Evolutionary conservation across 208 protist species (phyloP).

Genomic region (Leishmania turanica): DNA sequence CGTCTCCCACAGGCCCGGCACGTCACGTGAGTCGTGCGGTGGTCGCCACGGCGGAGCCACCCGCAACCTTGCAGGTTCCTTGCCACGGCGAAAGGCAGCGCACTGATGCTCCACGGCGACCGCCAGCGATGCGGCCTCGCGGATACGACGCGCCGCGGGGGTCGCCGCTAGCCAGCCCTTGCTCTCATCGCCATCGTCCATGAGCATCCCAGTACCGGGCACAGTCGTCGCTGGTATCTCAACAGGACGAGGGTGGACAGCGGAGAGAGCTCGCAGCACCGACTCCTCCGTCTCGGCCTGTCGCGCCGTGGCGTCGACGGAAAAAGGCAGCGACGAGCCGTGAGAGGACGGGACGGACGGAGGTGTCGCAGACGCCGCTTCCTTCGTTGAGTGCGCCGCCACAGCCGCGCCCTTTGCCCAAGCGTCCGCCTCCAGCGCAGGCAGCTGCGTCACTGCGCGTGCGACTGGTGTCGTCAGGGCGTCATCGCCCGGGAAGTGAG

Average conservation of each 20-base stretch:
- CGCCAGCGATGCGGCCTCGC: slow-evolving; percentile 44
- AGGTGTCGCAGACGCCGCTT: neutral
- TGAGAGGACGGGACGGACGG: neutral
- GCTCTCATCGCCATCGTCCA: neutral
- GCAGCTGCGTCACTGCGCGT: neutral
- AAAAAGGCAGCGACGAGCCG: slow-evolving; percentile 1
- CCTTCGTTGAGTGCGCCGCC: neutral
- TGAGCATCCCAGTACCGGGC: neutral
- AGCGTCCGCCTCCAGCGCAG: neutral
- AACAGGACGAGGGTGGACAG: neutral
- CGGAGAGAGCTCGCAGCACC: slow-evolving; percentile 13
- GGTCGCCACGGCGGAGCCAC: slow-evolving; percentile 41
- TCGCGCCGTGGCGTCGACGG: slow-evolving; percentile 24
- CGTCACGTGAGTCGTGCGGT: slow-evolving; percentile 35
- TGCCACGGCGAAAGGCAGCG: slow-evolving; percentile 16
- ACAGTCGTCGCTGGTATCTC: neutral
- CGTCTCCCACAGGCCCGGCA: slow-evolving; percentile 52
- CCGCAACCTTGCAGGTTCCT: slow-evolving; percentile 19
- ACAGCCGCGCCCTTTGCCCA: neutral
- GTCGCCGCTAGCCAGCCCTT: slow-evolving; percentile 9
- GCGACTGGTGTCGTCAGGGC: neutral
- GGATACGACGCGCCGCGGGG: slow-evolving; percentile 26
- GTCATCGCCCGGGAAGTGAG: neutral
- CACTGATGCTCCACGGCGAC: slow-evolving; percentile 51
- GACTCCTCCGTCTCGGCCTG: slow-evolving; percentile 22